Conservation (phyloP, 129 eudicot genomes). For the Flaveria sonorensis region DNA sequence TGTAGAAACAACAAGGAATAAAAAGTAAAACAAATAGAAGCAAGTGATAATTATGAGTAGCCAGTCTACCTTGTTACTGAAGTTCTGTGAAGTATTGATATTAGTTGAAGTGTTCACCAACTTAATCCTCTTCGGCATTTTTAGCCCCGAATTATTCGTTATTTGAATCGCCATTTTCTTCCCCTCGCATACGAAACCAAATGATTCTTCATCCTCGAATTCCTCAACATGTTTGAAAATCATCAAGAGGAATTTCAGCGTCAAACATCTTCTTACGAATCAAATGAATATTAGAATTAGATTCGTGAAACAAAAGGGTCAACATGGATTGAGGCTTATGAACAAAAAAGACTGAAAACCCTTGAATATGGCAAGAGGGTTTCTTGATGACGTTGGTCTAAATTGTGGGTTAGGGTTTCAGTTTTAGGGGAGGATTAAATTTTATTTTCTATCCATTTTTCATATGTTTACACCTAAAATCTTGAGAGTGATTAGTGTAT, state of each 20-base stretch:
- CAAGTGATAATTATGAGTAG: slow-evolving; percentile 4
- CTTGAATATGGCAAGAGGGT: not conserved
- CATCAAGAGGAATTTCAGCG: slow-evolving; percentile 13
- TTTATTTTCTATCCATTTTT: too few species aligned
- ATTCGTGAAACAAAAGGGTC: not conserved
- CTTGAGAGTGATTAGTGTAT: too few species aligned
- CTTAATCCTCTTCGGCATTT: slow-evolving; percentile 26
- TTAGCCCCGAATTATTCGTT: too few species aligned
- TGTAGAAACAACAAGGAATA: slow-evolving; percentile 9
- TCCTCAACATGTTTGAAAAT: slow-evolving; percentile 16
- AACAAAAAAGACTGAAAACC: too few species aligned
- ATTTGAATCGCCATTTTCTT: slow-evolving; percentile 33
- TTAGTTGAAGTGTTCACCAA: slow-evolving; percentile 42
- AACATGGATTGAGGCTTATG: not conserved
- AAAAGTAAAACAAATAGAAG: not conserved
- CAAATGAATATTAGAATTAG: slow-evolving; percentile 8
- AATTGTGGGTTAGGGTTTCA: not conserved
- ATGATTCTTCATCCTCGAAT: slow-evolving; percentile 16
- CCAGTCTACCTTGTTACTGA: slow-evolving; percentile 52
- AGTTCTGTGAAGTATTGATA: slow-evolving; percentile 57
- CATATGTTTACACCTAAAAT: too few species aligned
- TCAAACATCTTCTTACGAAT: slow-evolving; percentile 31
- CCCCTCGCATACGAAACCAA: slow-evolving; percentile 1
- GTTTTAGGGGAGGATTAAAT: too few species aligned
- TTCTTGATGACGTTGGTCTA: not conserved